Conservation (phyloP, 2,329 filamentous ascomycete species). For the Trichoderma afroharzianum region DNA sequence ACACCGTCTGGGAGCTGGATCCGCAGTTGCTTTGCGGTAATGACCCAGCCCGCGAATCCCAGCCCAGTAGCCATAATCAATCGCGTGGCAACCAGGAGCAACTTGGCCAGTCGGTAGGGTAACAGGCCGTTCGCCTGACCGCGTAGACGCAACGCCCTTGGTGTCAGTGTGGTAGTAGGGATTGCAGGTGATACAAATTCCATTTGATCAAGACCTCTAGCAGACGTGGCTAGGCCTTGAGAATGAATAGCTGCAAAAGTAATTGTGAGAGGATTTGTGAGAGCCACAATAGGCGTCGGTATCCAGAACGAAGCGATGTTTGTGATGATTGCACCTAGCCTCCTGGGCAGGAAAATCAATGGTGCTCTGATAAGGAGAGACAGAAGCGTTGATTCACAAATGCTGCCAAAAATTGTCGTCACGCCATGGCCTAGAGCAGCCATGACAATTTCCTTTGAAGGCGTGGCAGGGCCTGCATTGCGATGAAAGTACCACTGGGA, state of each 20-base stretch:
- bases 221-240: constrained; percentile 72
- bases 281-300: constrained; percentile 76
- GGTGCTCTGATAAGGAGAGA: constrained; percentile 79
- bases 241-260: constrained; percentile 95
- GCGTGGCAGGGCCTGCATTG: constrained; percentile 71
- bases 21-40: constrained; percentile 75
- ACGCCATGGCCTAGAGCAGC: constrained; percentile 78
- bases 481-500: constrained; percentile 99
- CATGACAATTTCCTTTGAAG: constrained; percentile 74
- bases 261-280: constrained; percentile 87
- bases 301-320: constrained; percentile 76
- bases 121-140: constrained; percentile 57
- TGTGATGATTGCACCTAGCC: constrained; percentile 61
- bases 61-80: constrained; percentile 87
- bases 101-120: constrained; percentile 85
- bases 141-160: constrained; percentile 45
- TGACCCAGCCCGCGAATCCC: constrained; percentile 95
- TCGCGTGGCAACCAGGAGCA: constrained; percentile 84
- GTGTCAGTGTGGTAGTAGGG: constrained; percentile 69
- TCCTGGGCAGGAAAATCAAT: constrained; percentile 74
- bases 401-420: constrained; percentile 86
- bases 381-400: constrained; percentile 82
- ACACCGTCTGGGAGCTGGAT: constrained; percentile 53
- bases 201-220: constrained; percentile 76
- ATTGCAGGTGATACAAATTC: constrained; percentile 70